Percentiles rank a stretch among this genome's conserved stretches.
These are phyloP conservation scores for Podospora didyma DNA, from an alignment of 495 filamentous ascomycete species.

Conservation along the genomic window DNA sequence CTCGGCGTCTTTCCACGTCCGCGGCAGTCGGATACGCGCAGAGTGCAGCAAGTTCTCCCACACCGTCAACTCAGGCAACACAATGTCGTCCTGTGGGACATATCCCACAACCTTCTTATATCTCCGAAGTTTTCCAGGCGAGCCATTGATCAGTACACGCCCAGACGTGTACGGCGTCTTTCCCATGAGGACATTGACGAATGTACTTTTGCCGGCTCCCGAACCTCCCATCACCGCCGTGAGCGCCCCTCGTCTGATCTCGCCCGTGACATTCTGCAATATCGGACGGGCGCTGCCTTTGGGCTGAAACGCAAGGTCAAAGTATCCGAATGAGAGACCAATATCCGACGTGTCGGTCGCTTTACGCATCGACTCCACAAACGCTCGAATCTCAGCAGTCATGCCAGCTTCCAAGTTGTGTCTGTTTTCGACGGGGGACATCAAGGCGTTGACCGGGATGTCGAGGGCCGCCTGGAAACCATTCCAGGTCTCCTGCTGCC, in stretches of 20 bases:
- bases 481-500: conserved; percentile 21
- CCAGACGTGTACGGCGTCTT: conserved; percentile 42
- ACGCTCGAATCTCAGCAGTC: conserved; percentile 37
- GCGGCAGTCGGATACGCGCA: conserved; percentile 46
- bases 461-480: conserved; percentile 37
- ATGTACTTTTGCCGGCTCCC: conserved; percentile 47
- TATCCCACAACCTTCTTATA: conserved; percentile 55
- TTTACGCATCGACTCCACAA: conserved; percentile 48
- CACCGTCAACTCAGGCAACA: conserved; percentile 49
- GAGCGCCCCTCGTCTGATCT: conserved; percentile 46
- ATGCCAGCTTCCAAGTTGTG: conserved; percentile 22
- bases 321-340: conserved; percentile 48
- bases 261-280: conserved; percentile 46
- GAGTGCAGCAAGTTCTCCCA: conserved; percentile 51
- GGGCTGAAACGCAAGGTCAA: conserved; percentile 42
- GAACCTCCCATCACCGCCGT: conserved; percentile 50
- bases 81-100: conserved; percentile 50
- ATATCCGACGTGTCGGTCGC: conserved; percentile 45
- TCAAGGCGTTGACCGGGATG: conserved; percentile 14
- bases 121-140: conserved; percentile 39
- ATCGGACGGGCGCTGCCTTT: conserved; percentile 39
- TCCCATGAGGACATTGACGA: conserved; percentile 51
- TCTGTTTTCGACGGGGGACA: conserved; percentile 16
- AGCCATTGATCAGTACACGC: conserved; percentile 43
- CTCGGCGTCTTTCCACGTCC: conserved; percentile 32